Conservation (phyloP, 371 early-diverging fungal species). For the Sporodiniella umbellata region DNA sequence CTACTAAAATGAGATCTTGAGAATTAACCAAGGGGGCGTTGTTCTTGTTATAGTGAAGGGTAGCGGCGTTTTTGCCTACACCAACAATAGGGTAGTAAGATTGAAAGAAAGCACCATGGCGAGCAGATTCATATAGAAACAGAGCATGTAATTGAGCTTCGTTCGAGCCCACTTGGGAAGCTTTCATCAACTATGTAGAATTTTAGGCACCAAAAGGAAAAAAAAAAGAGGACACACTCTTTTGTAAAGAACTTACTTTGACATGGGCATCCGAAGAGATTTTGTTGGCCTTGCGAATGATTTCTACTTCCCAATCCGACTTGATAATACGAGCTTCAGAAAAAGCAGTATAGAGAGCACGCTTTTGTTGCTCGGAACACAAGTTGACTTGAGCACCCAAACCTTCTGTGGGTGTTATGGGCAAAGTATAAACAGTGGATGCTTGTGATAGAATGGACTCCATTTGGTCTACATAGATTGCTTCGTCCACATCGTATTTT, state of each 20-base stretch:
- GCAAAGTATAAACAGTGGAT: constrained; percentile 34
- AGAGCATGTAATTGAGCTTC: constrained; percentile 75
- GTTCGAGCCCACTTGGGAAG: constrained; percentile 52
- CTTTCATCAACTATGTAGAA: constrained; percentile 60
- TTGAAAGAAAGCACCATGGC: constrained; percentile 70
- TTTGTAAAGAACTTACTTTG: too few species aligned
- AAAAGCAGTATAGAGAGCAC: constrained; percentile 56
- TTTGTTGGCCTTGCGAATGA: constrained; percentile 73
- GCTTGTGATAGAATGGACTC: constrained; percentile 22
- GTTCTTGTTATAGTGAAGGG: constrained; percentile 84
- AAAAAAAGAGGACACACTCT: too few species aligned
- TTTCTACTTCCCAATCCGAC: constrained; percentile 68
- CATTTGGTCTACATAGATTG: constrained; percentile 44
- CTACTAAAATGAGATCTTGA: constrained; percentile 69
- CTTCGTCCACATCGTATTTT: constrained; percentile 65
- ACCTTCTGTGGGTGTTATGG: constrained; percentile 15
- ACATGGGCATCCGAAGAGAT: constrained; percentile 80
- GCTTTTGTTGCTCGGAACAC: constrained; percentile 24
- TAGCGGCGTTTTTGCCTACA: constrained; percentile 74
- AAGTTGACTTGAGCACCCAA: constrained; percentile 9
- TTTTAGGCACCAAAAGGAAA: too few species aligned
- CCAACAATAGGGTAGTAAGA: constrained; percentile 89
- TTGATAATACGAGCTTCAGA: constrained; percentile 80
- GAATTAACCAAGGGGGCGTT: constrained; percentile 41
- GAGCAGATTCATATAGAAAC: constrained; percentile 72